phyloP scores from a whole-genome alignment of 163 green algal genomes.

The Volvox carteri region DNA sequence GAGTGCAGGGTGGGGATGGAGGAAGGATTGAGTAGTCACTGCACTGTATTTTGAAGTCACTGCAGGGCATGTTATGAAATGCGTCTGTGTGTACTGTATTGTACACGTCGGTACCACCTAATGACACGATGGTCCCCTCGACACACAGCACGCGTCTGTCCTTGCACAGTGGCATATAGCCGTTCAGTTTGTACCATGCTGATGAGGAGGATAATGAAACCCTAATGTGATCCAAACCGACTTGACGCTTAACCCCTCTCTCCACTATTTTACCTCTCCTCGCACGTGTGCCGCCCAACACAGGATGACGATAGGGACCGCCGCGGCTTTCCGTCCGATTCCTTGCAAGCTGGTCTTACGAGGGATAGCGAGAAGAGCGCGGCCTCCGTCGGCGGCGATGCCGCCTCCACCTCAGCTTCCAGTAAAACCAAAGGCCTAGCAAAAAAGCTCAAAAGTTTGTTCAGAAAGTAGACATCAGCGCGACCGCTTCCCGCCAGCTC shows the following conservation, averaged over 20 bases:
- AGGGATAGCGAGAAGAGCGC: neutral
- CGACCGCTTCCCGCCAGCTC: too few species aligned
- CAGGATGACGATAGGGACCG: neutral
- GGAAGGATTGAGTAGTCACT: neutral
- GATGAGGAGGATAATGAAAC: too few species aligned
- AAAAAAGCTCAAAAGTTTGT: slow-evolving; percentile 40
- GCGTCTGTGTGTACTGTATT: neutral
- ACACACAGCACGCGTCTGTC: too few species aligned
- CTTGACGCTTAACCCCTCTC: neutral
- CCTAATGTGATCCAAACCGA: too few species aligned
- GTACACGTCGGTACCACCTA: neutral
- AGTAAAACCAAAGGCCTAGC: slow-evolving; percentile 40
- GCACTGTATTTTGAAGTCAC: too few species aligned
- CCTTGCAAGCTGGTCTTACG: neutral
- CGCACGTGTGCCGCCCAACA: too few species aligned
- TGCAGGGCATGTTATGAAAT: neutral
- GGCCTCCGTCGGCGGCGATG: neutral
- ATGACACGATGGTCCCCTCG: too few species aligned
- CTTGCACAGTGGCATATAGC: too few species aligned
- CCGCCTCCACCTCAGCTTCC: neutral
- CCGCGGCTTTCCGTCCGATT: neutral
- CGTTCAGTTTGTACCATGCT: neutral
- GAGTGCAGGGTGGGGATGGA: too few species aligned
- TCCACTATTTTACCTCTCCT: neutral
- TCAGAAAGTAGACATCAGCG: too few species aligned